Base-by-base conservation (phyloP, 2,329 filamentous ascomycete species). In the Graphium sp. region DNA sequence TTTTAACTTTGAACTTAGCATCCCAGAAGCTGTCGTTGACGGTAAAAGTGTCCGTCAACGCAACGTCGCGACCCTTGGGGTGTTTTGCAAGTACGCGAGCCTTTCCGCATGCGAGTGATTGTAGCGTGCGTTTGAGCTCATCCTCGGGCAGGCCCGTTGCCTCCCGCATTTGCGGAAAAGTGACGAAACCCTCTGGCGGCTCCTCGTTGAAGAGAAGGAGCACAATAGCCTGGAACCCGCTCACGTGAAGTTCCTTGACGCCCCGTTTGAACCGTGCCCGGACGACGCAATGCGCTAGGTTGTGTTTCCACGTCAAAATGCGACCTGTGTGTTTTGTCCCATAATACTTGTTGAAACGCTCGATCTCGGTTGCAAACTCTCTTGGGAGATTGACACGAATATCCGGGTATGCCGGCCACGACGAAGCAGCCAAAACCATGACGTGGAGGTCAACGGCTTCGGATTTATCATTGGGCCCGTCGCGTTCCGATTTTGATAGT, bases 321-420 rank as follows among this genome's bases (percentile, higher is more conserved):
- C 87, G 71, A 7, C 87, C 87, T 2, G 74, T 84, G 47, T 98
- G 85, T 52, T 94, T 95, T 44, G 59, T 66, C 48, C 81, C 76
- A 59, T 98, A 98, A 48, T 87, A 84, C 11, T 58, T 47, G 42
- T 93, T 83, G 43, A 93, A 98, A 26, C 74, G 71, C 37, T 77
- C 68, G 33, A 91, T 74, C 31, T 85, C 74, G n/a, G 61, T 60
- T 15, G 77, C 66, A 26, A 95, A 75, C 22, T 79, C 70, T 5
- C 66, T 54, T 1, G 89, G 87, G 6, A 98, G 63, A 32, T 73
- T 73, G 32, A 93, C 63, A 22, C 58, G 53, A 2, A 64, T 51
- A 35, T 93, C 84, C 0, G 78, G 72, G 43, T 95, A 98, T 1
- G 79, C 78, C 1, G 89, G 89, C 89, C 89, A 99, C 1, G 89